Evolutionary conservation across 352 stramenopile genomes (phyloP).

Genomic region (Nothophytophthora sp.): DNA sequence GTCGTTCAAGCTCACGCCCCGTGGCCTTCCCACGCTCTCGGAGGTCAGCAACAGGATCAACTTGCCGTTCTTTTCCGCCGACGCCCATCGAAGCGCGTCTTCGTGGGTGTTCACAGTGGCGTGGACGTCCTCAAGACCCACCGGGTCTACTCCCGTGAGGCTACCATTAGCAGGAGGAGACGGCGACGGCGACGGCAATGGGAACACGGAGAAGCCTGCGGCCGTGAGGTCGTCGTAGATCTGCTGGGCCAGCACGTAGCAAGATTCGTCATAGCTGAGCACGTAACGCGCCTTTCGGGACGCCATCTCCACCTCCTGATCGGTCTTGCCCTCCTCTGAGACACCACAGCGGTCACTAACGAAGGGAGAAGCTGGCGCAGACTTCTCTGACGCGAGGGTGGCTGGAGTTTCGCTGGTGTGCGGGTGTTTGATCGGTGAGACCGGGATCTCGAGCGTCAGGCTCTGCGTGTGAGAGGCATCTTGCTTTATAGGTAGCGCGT

Average conservation of each 20-base stretch:
- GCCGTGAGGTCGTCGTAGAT: slow-evolving; percentile 56
- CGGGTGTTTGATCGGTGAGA: too few species aligned
- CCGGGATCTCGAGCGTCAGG: too few species aligned
- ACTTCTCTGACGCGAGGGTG: too few species aligned
- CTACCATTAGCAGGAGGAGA: neutral
- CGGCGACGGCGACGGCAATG: slow-evolving; percentile 21
- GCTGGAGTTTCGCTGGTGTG: too few species aligned
- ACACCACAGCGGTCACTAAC: neutral
- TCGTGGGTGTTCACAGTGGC: slow-evolving; percentile 19
- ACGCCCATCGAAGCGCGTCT: slow-evolving; percentile 63
- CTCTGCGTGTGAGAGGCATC: too few species aligned
- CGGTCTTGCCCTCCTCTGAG: neutral
- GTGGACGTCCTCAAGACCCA: neutral
- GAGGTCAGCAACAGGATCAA: slow-evolving; percentile 70
- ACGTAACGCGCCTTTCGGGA: slow-evolving; percentile 44
- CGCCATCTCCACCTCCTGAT: neutral
- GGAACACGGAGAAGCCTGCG: slow-evolving; percentile 46
- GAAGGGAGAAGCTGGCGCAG: slow-evolving; percentile 1
- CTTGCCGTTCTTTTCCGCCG: slow-evolving; percentile 60
- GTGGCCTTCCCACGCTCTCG: slow-evolving; percentile 66
- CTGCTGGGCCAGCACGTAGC: slow-evolving; percentile 45
- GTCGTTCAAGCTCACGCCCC: slow-evolving; percentile 70
- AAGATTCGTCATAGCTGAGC: slow-evolving; percentile 73
- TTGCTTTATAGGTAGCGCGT: too few species aligned
- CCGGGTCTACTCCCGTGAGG: neutral